Conservation (phyloP, 345 rosid genomes). For the Citrus maxima region DNA sequence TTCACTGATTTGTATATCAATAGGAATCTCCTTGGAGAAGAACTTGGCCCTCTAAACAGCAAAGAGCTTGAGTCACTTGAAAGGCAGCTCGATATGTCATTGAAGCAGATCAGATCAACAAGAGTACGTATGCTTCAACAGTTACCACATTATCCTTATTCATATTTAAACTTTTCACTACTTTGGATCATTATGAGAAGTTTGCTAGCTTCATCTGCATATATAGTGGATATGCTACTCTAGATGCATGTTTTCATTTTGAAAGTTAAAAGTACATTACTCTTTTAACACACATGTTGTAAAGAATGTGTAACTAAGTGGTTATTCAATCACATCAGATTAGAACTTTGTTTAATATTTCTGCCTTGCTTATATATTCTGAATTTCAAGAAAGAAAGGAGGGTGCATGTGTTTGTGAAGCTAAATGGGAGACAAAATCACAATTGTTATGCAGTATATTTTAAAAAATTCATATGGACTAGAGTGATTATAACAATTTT, state of each 20-base stretch:
- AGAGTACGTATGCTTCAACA: constrained; percentile 38
- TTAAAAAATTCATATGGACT: too few species aligned
- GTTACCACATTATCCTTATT: neutral
- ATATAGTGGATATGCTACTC: neutral
- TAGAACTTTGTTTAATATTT: too few species aligned
- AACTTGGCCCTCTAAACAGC: constrained; percentile 78
- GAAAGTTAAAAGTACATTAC: neutral
- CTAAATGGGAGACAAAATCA: too few species aligned
- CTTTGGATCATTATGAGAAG: neutral
- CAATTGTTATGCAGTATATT: too few species aligned
- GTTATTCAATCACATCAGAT: neutral
- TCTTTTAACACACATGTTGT: neutral
- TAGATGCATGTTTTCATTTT: neutral
- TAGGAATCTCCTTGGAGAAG: constrained; percentile 92
- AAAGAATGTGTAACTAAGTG: neutral
- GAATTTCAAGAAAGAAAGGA: neutral
- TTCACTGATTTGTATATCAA: neutral
- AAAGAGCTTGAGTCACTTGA: constrained; percentile 93
- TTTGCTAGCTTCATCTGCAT: neutral
- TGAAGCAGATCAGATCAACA: constrained; percentile 87
- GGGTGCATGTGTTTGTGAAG: too few species aligned
- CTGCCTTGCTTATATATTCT: neutral
- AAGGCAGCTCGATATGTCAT: constrained; percentile 88
- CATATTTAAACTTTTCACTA: neutral
- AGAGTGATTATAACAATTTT: too few species aligned